phyloP scores from a whole-genome alignment of 169 alveolate species.

The Cryptosporidium bovis region DNA sequence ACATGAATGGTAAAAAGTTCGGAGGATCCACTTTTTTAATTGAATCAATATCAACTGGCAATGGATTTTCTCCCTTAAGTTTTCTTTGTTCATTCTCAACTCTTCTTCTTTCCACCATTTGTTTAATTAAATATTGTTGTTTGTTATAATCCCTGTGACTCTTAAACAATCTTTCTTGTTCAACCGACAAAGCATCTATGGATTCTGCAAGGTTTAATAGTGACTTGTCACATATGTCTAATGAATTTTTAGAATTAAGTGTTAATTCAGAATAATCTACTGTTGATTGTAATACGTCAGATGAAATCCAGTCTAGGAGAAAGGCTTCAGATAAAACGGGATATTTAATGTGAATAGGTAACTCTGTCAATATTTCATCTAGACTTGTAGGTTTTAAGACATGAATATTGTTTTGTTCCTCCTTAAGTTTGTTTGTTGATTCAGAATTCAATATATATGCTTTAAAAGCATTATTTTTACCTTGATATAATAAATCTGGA shows the following conservation, averaged over 20 bases:
- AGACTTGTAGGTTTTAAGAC: slow-evolving; percentile 79
- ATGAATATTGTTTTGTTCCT: slow-evolving; percentile 77
- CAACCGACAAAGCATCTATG: slow-evolving; percentile 82
- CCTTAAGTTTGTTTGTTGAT: slow-evolving; percentile 76
- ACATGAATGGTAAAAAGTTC: slow-evolving; percentile 53
- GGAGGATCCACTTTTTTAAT: slow-evolving; percentile 74
- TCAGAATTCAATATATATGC: slow-evolving; percentile 84
- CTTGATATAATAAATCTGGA: slow-evolving; percentile 52
- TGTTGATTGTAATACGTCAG: slow-evolving; percentile 78
- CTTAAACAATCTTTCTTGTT: slow-evolving; percentile 84
- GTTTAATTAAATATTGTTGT: slow-evolving; percentile 85
- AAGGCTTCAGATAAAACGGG: slow-evolving; percentile 85
- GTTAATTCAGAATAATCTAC: slow-evolving; percentile 80
- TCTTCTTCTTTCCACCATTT: slow-evolving; percentile 83
- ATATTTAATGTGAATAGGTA: slow-evolving; percentile 84
- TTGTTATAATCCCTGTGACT: slow-evolving; percentile 85
- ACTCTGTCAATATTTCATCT: slow-evolving; percentile 82
- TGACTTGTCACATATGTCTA: slow-evolving; percentile 80
- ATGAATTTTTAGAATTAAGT: slow-evolving; percentile 77
- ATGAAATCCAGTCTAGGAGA: slow-evolving; percentile 81
- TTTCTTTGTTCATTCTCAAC: slow-evolving; percentile 86
- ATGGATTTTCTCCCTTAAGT: slow-evolving; percentile 85
- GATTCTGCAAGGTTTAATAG: slow-evolving; percentile 81
- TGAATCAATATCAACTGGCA: slow-evolving; percentile 80
- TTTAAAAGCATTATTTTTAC: slow-evolving; percentile 79